Conservation (phyloP, 2,329 filamentous ascomycete genomes). For the Apiospora rasikravindrae region DNA sequence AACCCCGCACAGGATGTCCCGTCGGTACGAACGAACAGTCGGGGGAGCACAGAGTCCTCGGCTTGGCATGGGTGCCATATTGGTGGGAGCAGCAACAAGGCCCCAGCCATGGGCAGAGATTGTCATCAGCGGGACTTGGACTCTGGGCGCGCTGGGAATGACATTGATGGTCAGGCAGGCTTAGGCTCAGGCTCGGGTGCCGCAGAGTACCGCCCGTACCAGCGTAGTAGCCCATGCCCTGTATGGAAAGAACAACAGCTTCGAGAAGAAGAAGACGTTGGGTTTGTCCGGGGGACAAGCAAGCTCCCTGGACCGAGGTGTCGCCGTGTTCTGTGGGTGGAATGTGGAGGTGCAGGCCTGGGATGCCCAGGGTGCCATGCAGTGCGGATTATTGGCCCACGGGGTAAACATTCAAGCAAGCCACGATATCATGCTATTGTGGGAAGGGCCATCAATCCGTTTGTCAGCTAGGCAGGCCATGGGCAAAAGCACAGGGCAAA, state of each 20-base stretch:
- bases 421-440: constrained; percentile 15
- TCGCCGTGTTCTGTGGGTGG: constrained; percentile 3
- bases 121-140: not conserved
- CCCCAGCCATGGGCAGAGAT: not conserved
- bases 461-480: not conserved
- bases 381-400: constrained; percentile 14
- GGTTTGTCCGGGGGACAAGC: not conserved
- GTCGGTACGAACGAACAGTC: not conserved
- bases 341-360: constrained; percentile 3
- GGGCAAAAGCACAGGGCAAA: not conserved
- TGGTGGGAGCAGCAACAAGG: not conserved
- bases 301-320: not conserved
- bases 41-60: not conserved
- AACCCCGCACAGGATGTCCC: not conserved
- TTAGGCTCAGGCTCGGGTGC: not conserved
- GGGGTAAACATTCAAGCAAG: constrained; percentile 16
- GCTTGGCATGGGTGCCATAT: not conserved
- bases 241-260: constrained; percentile 5
- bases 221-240: not conserved
- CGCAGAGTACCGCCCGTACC: not conserved
- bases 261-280: not conserved
- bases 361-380: not conserved
- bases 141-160: not conserved
- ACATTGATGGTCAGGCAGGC: not conserved
- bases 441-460: not conserved